phyloP scores from a whole-genome alignment of 2,329 filamentous ascomycete species.

The Colletotrichum tropicale region DNA sequence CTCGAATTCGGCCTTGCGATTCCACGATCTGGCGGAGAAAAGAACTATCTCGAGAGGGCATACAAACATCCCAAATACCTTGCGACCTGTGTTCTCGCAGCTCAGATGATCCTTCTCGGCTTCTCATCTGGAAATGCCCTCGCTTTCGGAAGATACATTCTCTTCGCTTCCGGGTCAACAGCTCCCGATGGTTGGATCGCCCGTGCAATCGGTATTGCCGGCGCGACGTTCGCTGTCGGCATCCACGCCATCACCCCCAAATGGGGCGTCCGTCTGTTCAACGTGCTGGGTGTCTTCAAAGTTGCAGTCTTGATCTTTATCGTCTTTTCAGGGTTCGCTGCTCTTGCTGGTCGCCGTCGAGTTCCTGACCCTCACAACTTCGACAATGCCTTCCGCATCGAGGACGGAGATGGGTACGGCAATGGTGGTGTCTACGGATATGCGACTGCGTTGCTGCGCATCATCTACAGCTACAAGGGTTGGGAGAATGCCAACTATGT shows the following conservation, averaged over 20 bases:
- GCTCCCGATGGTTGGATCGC: constrained; percentile 58
- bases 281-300: constrained; percentile 65
- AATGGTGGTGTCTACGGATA: constrained; percentile 57
- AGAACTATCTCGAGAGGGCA: constrained; percentile 70
- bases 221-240: constrained; percentile 57
- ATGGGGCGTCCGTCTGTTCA: constrained; percentile 64
- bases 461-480: constrained; percentile 66
- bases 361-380: constrained; percentile 61
- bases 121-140: constrained; percentile 65
- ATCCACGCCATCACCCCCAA: constrained; percentile 59
- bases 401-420: constrained; percentile 47
- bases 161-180: constrained; percentile 56
- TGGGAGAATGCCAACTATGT: constrained; percentile 71
- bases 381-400: constrained; percentile 55
- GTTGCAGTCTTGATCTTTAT: constrained; percentile 64
- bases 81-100: constrained; percentile 62
- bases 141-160: constrained; percentile 62
- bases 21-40: constrained; percentile 66
- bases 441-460: constrained; percentile 60
- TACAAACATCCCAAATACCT: constrained; percentile 64
- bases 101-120: constrained; percentile 66
- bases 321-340: constrained; percentile 64
- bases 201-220: constrained; percentile 59
- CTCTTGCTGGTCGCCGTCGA: constrained; percentile 53
- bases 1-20: constrained; percentile 68